phyloP scores from a whole-genome alignment of 225 moss, liverwort and hornwort species.

The Polytrichum commune region DNA sequence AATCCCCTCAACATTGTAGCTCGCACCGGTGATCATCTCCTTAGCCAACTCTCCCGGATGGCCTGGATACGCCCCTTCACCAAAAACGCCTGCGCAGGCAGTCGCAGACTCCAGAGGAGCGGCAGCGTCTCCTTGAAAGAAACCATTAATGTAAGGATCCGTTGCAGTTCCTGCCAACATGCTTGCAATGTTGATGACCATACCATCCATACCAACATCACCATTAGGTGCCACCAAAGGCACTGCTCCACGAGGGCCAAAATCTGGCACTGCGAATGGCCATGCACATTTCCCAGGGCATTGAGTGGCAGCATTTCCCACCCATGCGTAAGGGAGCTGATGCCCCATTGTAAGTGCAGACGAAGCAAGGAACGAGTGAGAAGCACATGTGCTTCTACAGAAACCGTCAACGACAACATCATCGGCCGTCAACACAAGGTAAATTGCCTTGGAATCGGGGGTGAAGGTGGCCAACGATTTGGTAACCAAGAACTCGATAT shows the following conservation, averaged over 20 bases:
- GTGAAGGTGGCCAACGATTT: slow-evolving; percentile 34
- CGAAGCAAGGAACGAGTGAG: slow-evolving; percentile 49
- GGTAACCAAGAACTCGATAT: slow-evolving; percentile 56
- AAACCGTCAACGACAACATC: slow-evolving; percentile 64
- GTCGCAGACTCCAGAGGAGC: slow-evolving; percentile 66
- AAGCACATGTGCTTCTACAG: slow-evolving; percentile 65
- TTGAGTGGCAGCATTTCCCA: slow-evolving; percentile 63
- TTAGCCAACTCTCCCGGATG: slow-evolving; percentile 39
- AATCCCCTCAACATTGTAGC: slow-evolving; percentile 57
- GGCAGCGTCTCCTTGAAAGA: slow-evolving; percentile 60
- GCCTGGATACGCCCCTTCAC: slow-evolving; percentile 65
- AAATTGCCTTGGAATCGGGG: slow-evolving; percentile 48
- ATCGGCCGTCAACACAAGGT: slow-evolving; percentile 60
- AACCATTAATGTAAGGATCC: slow-evolving; percentile 73
- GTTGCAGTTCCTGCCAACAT: slow-evolving; percentile 70
- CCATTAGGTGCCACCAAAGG: slow-evolving; percentile 58
- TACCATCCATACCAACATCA: slow-evolving; percentile 73
- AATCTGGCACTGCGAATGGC: slow-evolving; percentile 60
- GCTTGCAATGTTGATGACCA: slow-evolving; percentile 72
- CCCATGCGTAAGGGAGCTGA: slow-evolving; percentile 80
- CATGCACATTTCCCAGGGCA: slow-evolving; percentile 81
- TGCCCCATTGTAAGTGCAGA: slow-evolving; percentile 19
- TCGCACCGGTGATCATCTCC: slow-evolving; percentile 56
- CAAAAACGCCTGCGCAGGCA: slow-evolving; percentile 72
- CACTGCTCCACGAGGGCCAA: slow-evolving; percentile 36